Base-by-base conservation (phyloP, 306 rosid genomes). In the Quercus agrifolia region DNA sequence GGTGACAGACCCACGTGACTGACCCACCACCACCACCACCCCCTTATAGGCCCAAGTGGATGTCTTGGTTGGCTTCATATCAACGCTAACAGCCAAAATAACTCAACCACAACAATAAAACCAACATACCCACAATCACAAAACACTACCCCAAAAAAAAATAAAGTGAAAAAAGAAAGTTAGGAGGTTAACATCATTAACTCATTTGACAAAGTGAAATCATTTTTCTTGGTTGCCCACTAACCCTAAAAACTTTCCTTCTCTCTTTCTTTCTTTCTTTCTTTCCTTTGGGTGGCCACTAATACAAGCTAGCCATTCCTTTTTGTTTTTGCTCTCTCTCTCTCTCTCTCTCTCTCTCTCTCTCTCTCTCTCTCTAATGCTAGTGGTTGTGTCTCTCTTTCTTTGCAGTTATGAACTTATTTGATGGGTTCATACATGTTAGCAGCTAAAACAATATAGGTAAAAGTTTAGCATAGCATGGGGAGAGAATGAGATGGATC, bases 11-110 rank as follows among this genome's bases (percentile, higher is more conserved):
- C 89, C 97, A 92, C 86, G 92, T 94, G 97, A 86, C 0, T 78
- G 89, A 63, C 92, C 93, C 93, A 86, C 92, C 91, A 88, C 73
- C 81, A 73, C 78, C 82, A 74, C 84, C 83, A 61, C 79, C 59
- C 38, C 75, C 76, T 73, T 21, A 74, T 31, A 20, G 66, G 76
- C 77, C 86, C 76, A 72, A 67, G 85, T 92, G 90, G 90, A 86
- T 87, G 19, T 88, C 83, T 79, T 28, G 84, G 85, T 85, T 92
- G 97, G 97, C 98, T 95, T 95, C 84, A 83, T 89, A 83, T 86
- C 96, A 90, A 93, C 89, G 99, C 99, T 84, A 93, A 89, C 94
- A 78, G 87, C 96, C 94, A 90, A 91, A 83, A 80, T 18, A 83
- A 83, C 70, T 69, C 87, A 75, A 78, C 85, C 80, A 87, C 87